phyloP scores from a whole-genome alignment of 2,329 filamentous ascomycete species.

The Huntiella abstrusa region DNA sequence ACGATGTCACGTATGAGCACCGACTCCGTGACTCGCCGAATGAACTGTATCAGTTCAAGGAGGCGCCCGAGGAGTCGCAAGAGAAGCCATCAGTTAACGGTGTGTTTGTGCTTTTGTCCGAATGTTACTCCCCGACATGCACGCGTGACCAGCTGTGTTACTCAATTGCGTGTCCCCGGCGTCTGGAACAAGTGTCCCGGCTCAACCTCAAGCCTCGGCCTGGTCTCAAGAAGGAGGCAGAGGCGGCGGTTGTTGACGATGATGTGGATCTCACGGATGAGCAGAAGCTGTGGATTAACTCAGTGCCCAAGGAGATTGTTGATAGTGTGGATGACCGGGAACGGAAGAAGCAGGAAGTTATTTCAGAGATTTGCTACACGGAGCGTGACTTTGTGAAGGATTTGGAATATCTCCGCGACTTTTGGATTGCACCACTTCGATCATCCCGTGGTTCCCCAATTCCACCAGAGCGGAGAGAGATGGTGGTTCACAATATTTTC shows the following conservation, averaged over 20 bases:
- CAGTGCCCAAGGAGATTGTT: slow-evolving; percentile 83
- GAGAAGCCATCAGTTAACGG: slow-evolving; percentile 64
- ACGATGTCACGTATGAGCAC: slow-evolving; percentile 97
- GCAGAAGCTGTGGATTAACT: slow-evolving; percentile 98
- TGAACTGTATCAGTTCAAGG: slow-evolving; percentile 93
- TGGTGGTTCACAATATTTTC: slow-evolving; percentile 86
- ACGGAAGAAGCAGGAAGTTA: slow-evolving; percentile 95
- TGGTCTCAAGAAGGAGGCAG: slow-evolving; percentile 51
- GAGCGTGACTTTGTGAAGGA: slow-evolving; percentile 98
- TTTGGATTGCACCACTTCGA: slow-evolving; percentile 89
- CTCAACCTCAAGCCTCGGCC: slow-evolving; percentile 86
- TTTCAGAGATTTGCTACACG: slow-evolving; percentile 96
- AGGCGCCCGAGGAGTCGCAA: slow-evolving; percentile 60
- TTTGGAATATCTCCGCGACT: slow-evolving; percentile 89
- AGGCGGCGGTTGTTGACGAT: slow-evolving; percentile 49
- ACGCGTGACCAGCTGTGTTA: slow-evolving; percentile 92
- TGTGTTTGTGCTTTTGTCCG: slow-evolving; percentile 86
- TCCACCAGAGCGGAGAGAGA: slow-evolving; percentile 68
- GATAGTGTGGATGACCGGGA: slow-evolving; percentile 78
- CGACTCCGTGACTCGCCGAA: slow-evolving; percentile 79
- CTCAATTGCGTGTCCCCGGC: slow-evolving; percentile 86
- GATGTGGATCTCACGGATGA: slow-evolving; percentile 73
- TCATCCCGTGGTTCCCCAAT: slow-evolving; percentile 62
- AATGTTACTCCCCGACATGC: slow-evolving; percentile 96
- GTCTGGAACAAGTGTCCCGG: slow-evolving; percentile 85